phyloP scores from a whole-genome alignment of 129 eudicot genomes.

The Kitagawia praeruptora region DNA sequence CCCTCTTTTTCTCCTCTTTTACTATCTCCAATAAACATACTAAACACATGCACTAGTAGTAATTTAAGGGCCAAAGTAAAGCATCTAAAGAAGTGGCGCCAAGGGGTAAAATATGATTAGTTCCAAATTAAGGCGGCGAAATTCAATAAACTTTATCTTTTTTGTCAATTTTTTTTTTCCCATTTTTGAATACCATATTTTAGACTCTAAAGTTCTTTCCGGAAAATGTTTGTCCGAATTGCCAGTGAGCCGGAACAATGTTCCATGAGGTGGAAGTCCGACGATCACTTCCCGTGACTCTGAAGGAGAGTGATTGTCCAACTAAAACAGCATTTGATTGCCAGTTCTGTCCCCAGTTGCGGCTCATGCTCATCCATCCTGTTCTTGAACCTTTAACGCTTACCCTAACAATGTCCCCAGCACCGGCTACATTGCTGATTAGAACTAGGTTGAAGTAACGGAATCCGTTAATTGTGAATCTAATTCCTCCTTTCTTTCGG shows the following conservation, averaged over 20 bases:
- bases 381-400: conserved; percentile 58
- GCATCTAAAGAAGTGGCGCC: conserved; percentile 10
- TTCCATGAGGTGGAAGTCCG: conserved; percentile 72
- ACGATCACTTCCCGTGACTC: conserved; percentile 57
- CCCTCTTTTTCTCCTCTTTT: neutral
- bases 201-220: conserved; percentile 76
- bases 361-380: conserved; percentile 72
- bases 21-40: neutral
- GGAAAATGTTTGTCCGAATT: conserved; percentile 70
- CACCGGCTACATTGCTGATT: conserved; percentile 77
- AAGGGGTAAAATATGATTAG: neutral
- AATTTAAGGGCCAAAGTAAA: neutral
- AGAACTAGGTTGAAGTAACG: conserved; percentile 85
- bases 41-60: neutral
- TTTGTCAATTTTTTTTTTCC: neutral
- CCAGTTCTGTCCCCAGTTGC: conserved; percentile 95
- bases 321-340: conserved; percentile 52
- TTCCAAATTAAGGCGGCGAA: neutral
- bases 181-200: neutral
- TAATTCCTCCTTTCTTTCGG: conserved; percentile 64
- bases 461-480: conserved; percentile 80
- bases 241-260: conserved; percentile 67
- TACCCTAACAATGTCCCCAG: conserved; percentile 57
- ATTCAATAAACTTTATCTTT: neutral
- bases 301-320: conserved; percentile 66